Evolutionary conservation across 208 protist species (phyloP).

Genomic region (Strigomonas galati): DNA sequence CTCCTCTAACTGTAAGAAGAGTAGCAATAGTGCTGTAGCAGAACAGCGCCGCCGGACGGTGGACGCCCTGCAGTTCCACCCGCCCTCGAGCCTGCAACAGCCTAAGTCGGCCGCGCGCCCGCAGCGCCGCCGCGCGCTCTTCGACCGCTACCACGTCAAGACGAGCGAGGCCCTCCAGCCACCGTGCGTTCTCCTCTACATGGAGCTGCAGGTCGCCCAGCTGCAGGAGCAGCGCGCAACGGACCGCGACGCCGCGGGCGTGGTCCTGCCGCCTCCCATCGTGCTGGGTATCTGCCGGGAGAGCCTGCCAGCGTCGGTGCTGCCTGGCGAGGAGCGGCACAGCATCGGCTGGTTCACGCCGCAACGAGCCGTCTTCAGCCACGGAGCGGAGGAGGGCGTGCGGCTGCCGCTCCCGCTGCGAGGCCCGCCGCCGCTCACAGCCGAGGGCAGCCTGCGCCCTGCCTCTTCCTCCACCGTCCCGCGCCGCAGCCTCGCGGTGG

Average conservation of each 20-base stretch:
- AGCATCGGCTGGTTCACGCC: constrained; percentile 70
- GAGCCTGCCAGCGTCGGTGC: constrained; percentile 32
- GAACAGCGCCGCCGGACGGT: constrained; percentile 16
- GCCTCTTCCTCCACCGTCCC: neutral
- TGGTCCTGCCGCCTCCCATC: constrained; percentile 20
- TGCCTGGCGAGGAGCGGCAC: constrained; percentile 62
- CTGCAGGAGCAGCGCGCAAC: neutral
- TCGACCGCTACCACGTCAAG: constrained; percentile 53
- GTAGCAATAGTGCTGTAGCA: too few relatives aligned
- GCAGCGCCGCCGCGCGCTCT: constrained; percentile 15
- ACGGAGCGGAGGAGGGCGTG: constrained; percentile 43
- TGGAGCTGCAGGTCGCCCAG: constrained; percentile 46
- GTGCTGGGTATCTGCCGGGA: constrained; percentile 58
- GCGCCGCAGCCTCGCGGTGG: constrained; percentile 29
- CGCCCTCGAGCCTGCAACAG: constrained; percentile 7
- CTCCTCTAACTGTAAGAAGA: too few relatives aligned
- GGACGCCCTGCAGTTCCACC: constrained; percentile 26
- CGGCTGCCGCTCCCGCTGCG: constrained; percentile 33
- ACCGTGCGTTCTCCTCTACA: constrained; percentile 51
- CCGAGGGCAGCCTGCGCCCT: constrained; percentile 9
- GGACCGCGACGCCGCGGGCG: neutral
- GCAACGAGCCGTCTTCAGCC: constrained; percentile 57
- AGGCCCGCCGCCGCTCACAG: constrained; percentile 13
- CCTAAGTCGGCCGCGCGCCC: constrained; percentile 18
- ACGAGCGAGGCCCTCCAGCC: constrained; percentile 42